Evolutionary conservation across 192 early-diverging fungal species (phyloP), one percentile per base, ranked within the genome.

Genomic region (Spizellomyces punctatus): DNA sequence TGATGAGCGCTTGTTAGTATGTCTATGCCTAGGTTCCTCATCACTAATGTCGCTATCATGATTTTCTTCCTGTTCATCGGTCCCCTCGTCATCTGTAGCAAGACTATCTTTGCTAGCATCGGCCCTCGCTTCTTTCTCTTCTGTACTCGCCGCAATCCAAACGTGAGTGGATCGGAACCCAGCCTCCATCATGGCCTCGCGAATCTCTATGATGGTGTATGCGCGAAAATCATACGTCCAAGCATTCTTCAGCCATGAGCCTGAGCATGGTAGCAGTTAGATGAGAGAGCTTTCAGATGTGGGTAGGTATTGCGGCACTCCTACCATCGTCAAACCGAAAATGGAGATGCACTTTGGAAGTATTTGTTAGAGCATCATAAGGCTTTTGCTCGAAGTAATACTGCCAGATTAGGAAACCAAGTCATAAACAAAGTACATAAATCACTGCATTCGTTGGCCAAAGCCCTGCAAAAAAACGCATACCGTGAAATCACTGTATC

Each of bases 181-280:
- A 0, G 83, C 78, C 47, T 85, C 83, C n/a, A 80, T 19, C 83
- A 85, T 80, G 4, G 83, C 83, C 62, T 85, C 83, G 21, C 58
- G 71, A n/a, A 85, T 56, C 65, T 85, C 83, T 10, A 69, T 65
- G 5, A 82, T 52, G 10, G 77, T 67, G 46, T 85, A 85, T 6
- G 77, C 63, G 6, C 81, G 63, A 48, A 85, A 82, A 36, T 46
- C 61, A 69, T 85, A 85, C 0, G 73, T 54, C 49, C 76, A 85
- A n/a, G 71, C 77, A 47, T 76, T 49, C 44, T 71, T 72, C 4
- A 81, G 59, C 75, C 78, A 73, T 10, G 81, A 81, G 4, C 72
- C 71, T 69, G 43, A 10, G 44, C 12, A 16, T 47, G 16, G 4
- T 12, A 21, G 5, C 36, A 0, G 5, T n/a, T 60, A 48, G 17